Conservation (phyloP, 345 rosid genomes). For the Corymbia maculata region DNA sequence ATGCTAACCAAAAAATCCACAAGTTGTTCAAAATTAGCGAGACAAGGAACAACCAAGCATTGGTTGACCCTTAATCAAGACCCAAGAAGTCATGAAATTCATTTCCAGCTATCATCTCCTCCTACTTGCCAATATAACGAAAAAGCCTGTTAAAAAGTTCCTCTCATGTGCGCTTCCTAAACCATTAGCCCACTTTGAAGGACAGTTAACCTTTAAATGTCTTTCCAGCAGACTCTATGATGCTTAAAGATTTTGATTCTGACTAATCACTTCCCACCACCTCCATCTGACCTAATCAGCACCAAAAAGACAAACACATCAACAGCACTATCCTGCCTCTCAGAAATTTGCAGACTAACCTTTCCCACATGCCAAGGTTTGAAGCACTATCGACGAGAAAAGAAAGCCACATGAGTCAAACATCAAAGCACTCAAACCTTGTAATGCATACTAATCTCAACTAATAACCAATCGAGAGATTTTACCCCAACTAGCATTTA, state of each 20-base stretch:
- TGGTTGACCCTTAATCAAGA: background rate
- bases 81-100: background rate
- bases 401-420: background rate
- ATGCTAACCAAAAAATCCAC: background rate
- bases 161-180: background rate
- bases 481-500: background rate
- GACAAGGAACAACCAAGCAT: background rate
- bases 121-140: background rate
- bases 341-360: background rate
- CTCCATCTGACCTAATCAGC: background rate
- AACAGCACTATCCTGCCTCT: background rate
- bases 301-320: background rate
- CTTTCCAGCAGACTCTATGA: background rate
- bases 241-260: background rate
- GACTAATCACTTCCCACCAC: background rate
- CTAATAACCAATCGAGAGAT: background rate
- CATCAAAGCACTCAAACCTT: background rate
- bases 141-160: background rate
- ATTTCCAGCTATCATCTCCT: background rate
- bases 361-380: rapidly evolving
- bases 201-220: background rate
- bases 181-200: background rate
- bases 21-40: background rate
- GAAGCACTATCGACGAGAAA: background rate
- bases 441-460: background rate